Percentiles rank a stretch among this genome's conserved stretches.
Evolutionary conservation across 169 alveolate genomes (phyloP).

Genomic region (Amoebophrya sp.): DNA sequence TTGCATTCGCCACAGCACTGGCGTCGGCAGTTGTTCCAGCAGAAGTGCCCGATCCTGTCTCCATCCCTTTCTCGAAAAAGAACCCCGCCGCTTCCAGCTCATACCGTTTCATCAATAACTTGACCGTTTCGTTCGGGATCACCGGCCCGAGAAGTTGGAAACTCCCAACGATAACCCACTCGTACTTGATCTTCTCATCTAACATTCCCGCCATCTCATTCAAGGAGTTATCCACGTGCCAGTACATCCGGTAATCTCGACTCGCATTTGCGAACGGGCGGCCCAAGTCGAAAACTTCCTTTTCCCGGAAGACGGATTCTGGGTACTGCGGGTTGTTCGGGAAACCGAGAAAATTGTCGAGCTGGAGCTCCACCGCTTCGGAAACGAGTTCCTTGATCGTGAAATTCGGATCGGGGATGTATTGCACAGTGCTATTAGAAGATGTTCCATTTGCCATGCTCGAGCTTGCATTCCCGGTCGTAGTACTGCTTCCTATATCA

Average conservation of each 20-base stretch:
- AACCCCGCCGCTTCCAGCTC: background rate
- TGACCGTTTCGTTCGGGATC: background rate
- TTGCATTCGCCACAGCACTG: background rate
- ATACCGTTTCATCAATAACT: background rate
- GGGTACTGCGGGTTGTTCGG: background rate
- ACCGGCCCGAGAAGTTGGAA: background rate
- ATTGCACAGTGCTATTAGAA: background rate
- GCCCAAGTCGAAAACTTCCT: background rate
- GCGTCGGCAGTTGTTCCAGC: background rate
- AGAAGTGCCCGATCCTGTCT: no score
- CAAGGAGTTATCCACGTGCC: background rate
- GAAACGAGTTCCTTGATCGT: background rate
- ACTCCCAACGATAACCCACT: background rate
- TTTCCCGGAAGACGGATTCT: background rate
- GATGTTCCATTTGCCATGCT: no score
- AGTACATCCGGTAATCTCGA: background rate
- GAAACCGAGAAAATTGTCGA: background rate
- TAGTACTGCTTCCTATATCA: no score
- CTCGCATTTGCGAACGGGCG: background rate
- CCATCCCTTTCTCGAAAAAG: background rate
- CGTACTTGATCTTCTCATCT: background rate
- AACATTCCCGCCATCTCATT: background rate
- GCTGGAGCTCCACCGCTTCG: background rate
- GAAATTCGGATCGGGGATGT: background rate
- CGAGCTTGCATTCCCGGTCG: no score